Base-by-base conservation (phyloP, 768 basidiomycete species). In the Tephrocybe sp. region DNA sequence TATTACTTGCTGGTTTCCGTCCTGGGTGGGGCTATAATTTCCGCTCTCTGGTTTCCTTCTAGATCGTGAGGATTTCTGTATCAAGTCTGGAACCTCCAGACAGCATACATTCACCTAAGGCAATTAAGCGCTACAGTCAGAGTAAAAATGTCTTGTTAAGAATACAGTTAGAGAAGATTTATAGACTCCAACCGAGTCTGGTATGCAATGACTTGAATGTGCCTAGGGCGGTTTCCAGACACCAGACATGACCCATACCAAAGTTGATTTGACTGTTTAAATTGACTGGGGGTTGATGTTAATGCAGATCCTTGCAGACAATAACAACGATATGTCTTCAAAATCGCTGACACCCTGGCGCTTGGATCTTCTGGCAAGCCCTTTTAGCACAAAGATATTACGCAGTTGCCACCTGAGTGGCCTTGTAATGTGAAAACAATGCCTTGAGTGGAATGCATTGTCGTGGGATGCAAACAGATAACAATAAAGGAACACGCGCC, bases 1-100 rank as follows among this genome's bases (percentile, higher is more conserved):
- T 82, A 83, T 54, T 67, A 64, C 50, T 53, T 67, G 19, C 58
- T 73, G n/a, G 45, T 65, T 5, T 53, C 44, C 9, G 47, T 68
- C 24, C 60, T 64, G 25, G 40, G 58, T 22, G 54, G 54, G 5
- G 53, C 68, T n/a, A 47, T 71, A 13, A 54, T 65, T 38, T 50
- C 65, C 16, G 64, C 55, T 18, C 60, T 59, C 22, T 56, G 61
- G 42, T 60, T 72, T 31, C 68, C n/a, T n/a, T n/a, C n/a, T n/a
- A n/a, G n/a, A n/a, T n/a, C n/a, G n/a, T n/a, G n/a, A n/a, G n/a
- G n/a, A n/a, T n/a, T n/a, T n/a, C n/a, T n/a, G n/a, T n/a, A n/a
- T n/a, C 28, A 30, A 30, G 12, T 30, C 28, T 30, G 28, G n/a
- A 30, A 30, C 28, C 12, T 30, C 28, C 28, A 30, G 28, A 30